Base-by-base conservation (phyloP, 345 rosid genomes). In the Bruguiera sexangula region DNA sequence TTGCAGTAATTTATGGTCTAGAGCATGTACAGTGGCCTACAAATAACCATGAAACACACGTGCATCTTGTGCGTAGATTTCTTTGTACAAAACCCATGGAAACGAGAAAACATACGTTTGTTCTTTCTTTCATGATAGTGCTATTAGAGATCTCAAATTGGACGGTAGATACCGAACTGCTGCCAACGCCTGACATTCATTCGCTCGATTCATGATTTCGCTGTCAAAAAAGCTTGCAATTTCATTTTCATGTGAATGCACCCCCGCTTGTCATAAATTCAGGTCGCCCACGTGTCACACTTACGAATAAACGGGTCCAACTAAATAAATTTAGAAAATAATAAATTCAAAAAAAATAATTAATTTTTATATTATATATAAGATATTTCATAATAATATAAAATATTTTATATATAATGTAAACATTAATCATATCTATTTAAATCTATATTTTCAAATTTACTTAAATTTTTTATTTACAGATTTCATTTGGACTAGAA, bases 251-350 rank as follows among this genome's bases (percentile, higher is more conserved):
- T 21, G 2, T 22, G 24, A 22, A 10, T 10, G 15, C 27, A 6
- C 58, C 58, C 3, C 9, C 18, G 16, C 24, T 16, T 65, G 24
- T 39, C 21, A 13, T 13, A 36, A 30, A 43, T 56, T 31, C 36
- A 29, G 60, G 56, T 52, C 27, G 54, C 10, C 4, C 68, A 67
- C 34, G 71, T 39, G 50, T 60, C 56, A 60, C 66, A 21, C 24
- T 61, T 26, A 18, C 31, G 52, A 57, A 73, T 8, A 20, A 5
- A 1, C 2, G 21, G 0, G 6, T 52, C 55, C 55, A 52, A 8
- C 6, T 52, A 52, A 18, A 5, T 20, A 6, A 20, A 19, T 51
- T 18, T 4, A 1, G 18, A 19, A 16, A 18, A 16, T 19, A 51
- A 16, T 51, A 7, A 51, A 18, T 16, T 5, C n/a, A 51, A n/a